Base-by-base conservation (phyloP, 768 basidiomycete species). In the Suillus variegatus region DNA sequence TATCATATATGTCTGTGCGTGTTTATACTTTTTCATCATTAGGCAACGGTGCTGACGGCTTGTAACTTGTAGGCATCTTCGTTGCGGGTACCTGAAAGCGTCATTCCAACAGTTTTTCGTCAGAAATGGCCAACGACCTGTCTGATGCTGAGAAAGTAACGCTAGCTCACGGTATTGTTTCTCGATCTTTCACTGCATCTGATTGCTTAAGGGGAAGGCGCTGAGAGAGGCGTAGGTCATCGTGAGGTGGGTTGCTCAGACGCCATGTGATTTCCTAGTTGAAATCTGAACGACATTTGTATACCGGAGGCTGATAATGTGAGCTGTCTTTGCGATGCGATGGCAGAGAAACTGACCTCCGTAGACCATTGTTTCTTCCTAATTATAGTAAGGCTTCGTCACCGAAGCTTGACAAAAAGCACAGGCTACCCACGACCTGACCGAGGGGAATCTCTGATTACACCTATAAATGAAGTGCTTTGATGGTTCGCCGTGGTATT, bases 371-470 rank as follows among this genome's bases (percentile, higher is more conserved):
- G 70, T 1, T 79, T 79, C 64, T 73, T 81, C 46, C 63, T 79
- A 3, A 73, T 69, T 4, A 75, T 80, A 25, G 25, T 25, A 61
- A 65, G 76, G 1, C 64, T 73, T 13, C 64, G 75, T 54, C 79
- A 32, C 76, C 1, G 72, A 78, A 6, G 72, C 75, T 10, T 69
- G 77, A 10, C 68, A 66, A 43, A 76, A 70, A 54, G 79, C 78
- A 3, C 79, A 81, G 60, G 51, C 67, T 82, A 13, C 81, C 81
- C 0, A 72, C 74, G 41, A 73, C 77, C 46, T 70, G 71, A 1
- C 78, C 79, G 51, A 70, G 62, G 56, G 67, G 16, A 55, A 57
- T 44, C 67, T 73, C 8, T 71, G 32, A 61, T 66, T 36, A 61
- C 61, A 22, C 40, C 71, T 36, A 41, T 68, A 10, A 41, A 65